A percentile compares a stretch with the other conserved stretches of the same genome.
phyloP scores from a whole-genome alignment of 371 early-diverging fungal species.

The Apophysomyces trapeziformis region DNA sequence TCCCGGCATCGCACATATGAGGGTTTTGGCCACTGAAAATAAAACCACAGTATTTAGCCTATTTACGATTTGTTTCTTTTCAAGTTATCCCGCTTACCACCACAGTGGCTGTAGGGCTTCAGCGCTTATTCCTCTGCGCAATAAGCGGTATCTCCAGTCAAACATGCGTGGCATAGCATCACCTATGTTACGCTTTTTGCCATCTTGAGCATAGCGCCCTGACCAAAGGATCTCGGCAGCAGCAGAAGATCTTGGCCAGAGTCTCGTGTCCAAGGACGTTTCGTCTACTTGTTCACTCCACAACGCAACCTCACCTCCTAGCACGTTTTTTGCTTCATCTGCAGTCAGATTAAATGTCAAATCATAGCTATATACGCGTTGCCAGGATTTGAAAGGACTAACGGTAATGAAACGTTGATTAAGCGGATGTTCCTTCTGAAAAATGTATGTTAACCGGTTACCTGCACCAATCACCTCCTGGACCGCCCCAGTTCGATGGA shows the following conservation, averaged over 20 bases:
- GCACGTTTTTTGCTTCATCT: slow-evolving; percentile 48
- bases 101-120: slow-evolving; percentile 80
- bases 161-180: slow-evolving; percentile 73
- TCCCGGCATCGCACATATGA: slow-evolving; percentile 38
- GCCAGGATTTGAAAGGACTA: slow-evolving; percentile 83
- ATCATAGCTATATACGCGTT: slow-evolving; percentile 77
- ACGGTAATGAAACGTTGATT: not conserved
- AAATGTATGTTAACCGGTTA: slow-evolving; percentile 8
- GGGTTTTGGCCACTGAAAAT: slow-evolving; percentile 39
- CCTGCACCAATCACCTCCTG: slow-evolving; percentile 56
- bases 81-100: slow-evolving; percentile 56
- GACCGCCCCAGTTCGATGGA: slow-evolving; percentile 43
- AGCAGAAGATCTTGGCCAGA: slow-evolving; percentile 62
- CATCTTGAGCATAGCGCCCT: slow-evolving; percentile 62
- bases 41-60: not conserved
- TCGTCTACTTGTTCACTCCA: slow-evolving; percentile 81
- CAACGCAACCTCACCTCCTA: slow-evolving; percentile 60
- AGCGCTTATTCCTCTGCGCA: slow-evolving; percentile 68
- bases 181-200: slow-evolving; percentile 56
- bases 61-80: not conserved
- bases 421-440: not conserved
- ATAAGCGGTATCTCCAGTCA: slow-evolving; percentile 75
- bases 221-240: slow-evolving; percentile 80
- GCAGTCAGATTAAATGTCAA: slow-evolving; percentile 64
- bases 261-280: slow-evolving; percentile 59